Evolutionary conservation across 306 rosid species (phyloP), one percentile per base, ranked within the genome.

Genomic region (Prunus campanulata): DNA sequence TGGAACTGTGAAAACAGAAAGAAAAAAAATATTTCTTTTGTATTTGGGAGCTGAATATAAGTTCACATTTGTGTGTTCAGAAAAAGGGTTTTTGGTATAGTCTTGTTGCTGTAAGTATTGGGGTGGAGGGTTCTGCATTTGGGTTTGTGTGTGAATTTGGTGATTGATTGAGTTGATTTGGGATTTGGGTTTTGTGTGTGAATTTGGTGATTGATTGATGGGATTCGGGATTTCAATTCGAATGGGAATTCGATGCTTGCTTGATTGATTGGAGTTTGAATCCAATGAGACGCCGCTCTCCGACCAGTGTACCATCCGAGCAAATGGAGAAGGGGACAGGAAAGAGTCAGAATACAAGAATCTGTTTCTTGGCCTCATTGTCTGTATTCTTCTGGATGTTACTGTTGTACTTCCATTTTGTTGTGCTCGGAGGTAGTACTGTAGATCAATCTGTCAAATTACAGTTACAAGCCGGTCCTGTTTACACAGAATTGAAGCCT

Each of bases 261-360:
- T 72, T 75, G 65, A 30, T 61, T 61, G 63, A 29, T 51, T 24
- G 71, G 44, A 39, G 66, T 80, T 81, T 78, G 69, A 72, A 72
- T 81, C 63, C 79, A 77, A 91, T 95, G 98, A 89, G 97, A 82
- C 90, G 93, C 78, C 99, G 98, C 81, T 78, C 86, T 47, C 71
- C 85, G 81, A 74, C 87, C 78, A 84, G 64, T 78, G 52, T 71
- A 73, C 88, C 85, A 64, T 79, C 82, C 56, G 97, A 89, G 60
- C 91, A 75, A 71, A 88, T 86, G 97, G 97, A 95, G 79, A 90
- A 87, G 61, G 91, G 89, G 59, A 72, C 84, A n/a, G 68, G 89
- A 11, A 95, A 89, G 85, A 85, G 82, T 75, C 97, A 87, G 25
- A 88, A 86, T 71, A 83, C 91, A 19, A 80, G 97, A 48, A 74